Conservation (phyloP, 2,329 filamentous ascomycete species). For the Pseudovirgaria hyperparasitica region DNA sequence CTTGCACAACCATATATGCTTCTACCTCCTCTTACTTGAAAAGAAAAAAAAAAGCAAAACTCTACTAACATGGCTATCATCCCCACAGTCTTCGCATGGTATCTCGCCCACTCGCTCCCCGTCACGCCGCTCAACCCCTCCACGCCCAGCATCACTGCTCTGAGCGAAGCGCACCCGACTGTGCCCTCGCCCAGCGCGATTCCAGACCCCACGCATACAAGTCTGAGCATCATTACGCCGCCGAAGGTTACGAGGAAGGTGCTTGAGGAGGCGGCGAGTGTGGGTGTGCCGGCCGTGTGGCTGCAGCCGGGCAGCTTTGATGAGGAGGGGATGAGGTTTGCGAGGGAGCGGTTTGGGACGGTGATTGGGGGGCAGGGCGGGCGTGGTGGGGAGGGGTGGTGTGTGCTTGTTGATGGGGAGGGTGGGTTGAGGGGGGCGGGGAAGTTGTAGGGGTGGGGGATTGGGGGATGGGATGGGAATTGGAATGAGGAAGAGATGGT, state of each 20-base stretch:
- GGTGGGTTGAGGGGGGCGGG: constrained; percentile 20
- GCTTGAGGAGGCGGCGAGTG: constrained; percentile 61
- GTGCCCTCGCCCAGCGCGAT: constrained; percentile 54
- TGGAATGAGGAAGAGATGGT: too few relatives aligned
- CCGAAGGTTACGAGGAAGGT: constrained; percentile 63
- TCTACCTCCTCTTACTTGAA: constrained; percentile 2
- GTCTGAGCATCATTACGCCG: constrained; percentile 77
- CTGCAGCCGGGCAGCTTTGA: constrained; percentile 86
- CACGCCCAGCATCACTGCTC: constrained; percentile 50
- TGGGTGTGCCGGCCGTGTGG: constrained; percentile 67
- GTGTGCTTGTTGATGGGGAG: constrained; percentile 29
- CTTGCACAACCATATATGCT: constrained; percentile 1
- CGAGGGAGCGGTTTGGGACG: constrained; percentile 54
- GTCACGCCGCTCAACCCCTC: constrained; percentile 77
- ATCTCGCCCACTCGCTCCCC: constrained; percentile 60
- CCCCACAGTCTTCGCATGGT: constrained; percentile 73
- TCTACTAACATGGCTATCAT: not conserved
- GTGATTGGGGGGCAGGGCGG: constrained; percentile 43
- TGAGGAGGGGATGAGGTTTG: constrained; percentile 58
- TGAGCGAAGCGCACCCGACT: constrained; percentile 46
- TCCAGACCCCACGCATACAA: constrained; percentile 46
- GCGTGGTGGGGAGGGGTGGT: constrained; percentile 24
- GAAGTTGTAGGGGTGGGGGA: too few relatives aligned
- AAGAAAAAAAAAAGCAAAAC: not conserved
- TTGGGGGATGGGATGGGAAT: too few relatives aligned